Conservation (phyloP, 2,329 filamentous ascomycete genomes). For the Diaporthe nobilis region DNA sequence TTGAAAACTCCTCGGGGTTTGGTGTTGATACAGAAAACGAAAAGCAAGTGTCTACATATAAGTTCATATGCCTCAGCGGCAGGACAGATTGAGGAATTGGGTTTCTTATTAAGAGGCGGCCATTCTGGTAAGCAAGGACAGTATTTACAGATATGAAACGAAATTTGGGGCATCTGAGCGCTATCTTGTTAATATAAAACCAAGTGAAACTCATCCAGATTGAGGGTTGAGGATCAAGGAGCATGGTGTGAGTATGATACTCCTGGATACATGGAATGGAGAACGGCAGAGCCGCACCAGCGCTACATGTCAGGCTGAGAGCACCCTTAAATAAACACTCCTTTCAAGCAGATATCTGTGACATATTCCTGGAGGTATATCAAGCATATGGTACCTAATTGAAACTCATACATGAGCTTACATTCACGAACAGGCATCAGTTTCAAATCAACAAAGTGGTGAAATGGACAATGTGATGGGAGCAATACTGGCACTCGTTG, state of each 20-base stretch:
- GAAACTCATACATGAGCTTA: not conserved
- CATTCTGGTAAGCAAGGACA: not conserved
- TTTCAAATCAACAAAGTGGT: not conserved
- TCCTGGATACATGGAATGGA: not conserved
- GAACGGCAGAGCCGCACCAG: not conserved
- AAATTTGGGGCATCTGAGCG: not conserved
- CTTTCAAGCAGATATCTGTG: not conserved
- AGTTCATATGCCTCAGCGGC: not conserved
- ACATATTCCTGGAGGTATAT: not conserved
- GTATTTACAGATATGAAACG: no score
- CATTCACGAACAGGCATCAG: not conserved
- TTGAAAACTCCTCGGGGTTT: no score
- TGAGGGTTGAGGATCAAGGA: not conserved
- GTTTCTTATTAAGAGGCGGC: not conserved
- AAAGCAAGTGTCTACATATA: no score
- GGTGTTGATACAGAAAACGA: not conserved
- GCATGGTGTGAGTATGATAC: not conserved
- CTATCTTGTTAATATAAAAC: not conserved
- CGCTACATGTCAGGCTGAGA: not conserved
- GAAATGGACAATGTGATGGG: not conserved
- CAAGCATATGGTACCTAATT: rapidly evolving
- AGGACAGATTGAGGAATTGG: not conserved
- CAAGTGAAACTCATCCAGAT: not conserved
- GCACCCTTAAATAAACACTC: not conserved
- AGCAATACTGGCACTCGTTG: not conserved